These are phyloP conservation scores for Cladobotryum protrusum DNA, from an alignment of 2,329 filamentous ascomycete species.

Conservation along the genomic window DNA sequence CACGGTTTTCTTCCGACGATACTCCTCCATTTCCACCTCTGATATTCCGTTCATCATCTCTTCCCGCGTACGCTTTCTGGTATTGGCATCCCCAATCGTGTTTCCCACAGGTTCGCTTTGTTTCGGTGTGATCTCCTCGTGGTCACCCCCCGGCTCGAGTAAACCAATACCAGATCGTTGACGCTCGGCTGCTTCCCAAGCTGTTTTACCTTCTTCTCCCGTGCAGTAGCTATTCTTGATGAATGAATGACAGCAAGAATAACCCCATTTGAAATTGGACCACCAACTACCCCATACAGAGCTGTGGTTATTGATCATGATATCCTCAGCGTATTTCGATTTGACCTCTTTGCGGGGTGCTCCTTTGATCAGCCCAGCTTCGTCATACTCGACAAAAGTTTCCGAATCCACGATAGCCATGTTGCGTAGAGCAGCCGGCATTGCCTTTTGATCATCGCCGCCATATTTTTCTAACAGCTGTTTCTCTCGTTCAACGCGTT, in stretches of 20 bases:
- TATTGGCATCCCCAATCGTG: constrained; percentile 25
- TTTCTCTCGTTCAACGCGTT: constrained; percentile 61
- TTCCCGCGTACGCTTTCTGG: constrained; percentile 67
- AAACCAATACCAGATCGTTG: constrained; percentile 45
- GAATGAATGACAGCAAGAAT: constrained; percentile 86
- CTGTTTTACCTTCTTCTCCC: constrained; percentile 76
- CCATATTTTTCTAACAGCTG: constrained; percentile 79
- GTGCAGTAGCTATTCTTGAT: constrained; percentile 98
- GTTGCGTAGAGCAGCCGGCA: constrained; percentile 57
- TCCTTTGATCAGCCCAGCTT: constrained; percentile 84
- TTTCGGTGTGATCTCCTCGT: constrained; percentile 21
- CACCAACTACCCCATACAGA: constrained; percentile 97
- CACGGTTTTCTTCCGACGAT: constrained; percentile 66
- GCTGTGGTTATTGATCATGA: constrained; percentile 84
- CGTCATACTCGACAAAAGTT: constrained; percentile 89
- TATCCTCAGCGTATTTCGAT: constrained; percentile 88
- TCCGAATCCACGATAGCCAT: constrained; percentile 74
- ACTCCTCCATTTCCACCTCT: constrained; percentile 81
- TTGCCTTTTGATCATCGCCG: constrained; percentile 49
- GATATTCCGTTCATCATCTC: constrained; percentile 74
- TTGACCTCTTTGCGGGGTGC: constrained; percentile 67
- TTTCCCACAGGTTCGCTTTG: constrained; percentile 23
- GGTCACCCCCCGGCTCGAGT: constrained; percentile 23
- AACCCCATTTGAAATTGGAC: constrained; percentile 92
- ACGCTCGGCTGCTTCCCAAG: constrained; percentile 69